These are phyloP conservation scores for Phycomyces blakesleeanus DNA, from an alignment of 192 early-diverging fungal genomes.

Conservation along the genomic window DNA sequence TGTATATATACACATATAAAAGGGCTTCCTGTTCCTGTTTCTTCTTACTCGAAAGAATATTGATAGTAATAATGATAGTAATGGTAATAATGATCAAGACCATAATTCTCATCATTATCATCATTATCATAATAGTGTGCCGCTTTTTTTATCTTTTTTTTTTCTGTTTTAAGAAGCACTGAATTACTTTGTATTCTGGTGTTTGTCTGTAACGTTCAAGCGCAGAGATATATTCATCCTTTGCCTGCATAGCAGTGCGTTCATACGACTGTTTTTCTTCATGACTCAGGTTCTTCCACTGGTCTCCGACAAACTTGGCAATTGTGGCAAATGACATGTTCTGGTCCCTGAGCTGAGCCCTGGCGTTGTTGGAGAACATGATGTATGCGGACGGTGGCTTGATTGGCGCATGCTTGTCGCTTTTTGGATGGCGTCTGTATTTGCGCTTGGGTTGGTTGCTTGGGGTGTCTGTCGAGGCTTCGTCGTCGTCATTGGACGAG, in stretches of 20 bases:
- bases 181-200: slow-evolving; percentile 23
- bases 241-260: slow-evolving; percentile 23
- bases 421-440: slow-evolving; percentile 42
- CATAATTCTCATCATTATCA: no score
- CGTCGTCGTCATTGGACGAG: slow-evolving; percentile 19
- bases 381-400: slow-evolving; percentile 46
- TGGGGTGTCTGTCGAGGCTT: not conserved
- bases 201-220: slow-evolving; percentile 26
- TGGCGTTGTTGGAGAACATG: slow-evolving; percentile 40
- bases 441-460: slow-evolving; percentile 26
- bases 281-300: slow-evolving; percentile 29
- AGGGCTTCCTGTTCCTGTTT: no score
- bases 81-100: not conserved
- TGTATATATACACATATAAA: no score
- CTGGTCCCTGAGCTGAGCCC: slow-evolving; percentile 31
- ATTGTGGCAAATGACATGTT: slow-evolving; percentile 36
- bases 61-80: no score
- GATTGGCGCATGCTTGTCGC: slow-evolving; percentile 37
- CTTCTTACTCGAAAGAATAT: no score
- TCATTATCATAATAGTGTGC: no score
- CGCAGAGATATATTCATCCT: slow-evolving; percentile 31
- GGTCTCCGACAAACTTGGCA: slow-evolving; percentile 41
- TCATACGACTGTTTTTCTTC: slow-evolving; percentile 31
- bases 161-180: not conserved
- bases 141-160: no score